Conservation (phyloP, 805 yeast genomes). For the Candida andamanensis region DNA sequence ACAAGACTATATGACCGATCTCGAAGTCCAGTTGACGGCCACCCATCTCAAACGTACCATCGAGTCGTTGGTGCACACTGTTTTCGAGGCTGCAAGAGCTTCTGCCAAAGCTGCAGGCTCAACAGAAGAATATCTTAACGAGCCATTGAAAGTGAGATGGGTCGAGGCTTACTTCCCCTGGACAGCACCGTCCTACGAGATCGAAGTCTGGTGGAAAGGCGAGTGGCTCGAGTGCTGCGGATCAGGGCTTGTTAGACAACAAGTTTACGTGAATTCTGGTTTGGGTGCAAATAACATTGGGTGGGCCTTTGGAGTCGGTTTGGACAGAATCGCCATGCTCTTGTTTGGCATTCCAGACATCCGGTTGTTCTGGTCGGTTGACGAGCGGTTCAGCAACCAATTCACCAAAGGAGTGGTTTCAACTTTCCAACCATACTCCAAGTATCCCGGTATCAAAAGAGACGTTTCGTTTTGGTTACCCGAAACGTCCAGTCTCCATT, state of each 20-base stretch:
- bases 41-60: conserved; percentile 80
- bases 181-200: conserved; percentile 98
- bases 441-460: conserved; percentile 79
- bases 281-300: conserved; percentile 59
- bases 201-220: conserved; percentile 98
- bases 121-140: conserved; percentile 51
- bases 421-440: conserved; percentile 82
- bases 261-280: conserved; percentile 71
- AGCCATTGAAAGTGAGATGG: conserved; percentile 88
- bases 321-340: conserved; percentile 94
- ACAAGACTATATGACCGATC: conserved; percentile 67
- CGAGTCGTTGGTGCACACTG: conserved; percentile 76
- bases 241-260: conserved; percentile 82
- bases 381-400: conserved; percentile 71
- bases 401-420: conserved; percentile 61
- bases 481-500: conserved; percentile 48
- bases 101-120: conserved; percentile 60
- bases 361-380: conserved; percentile 84
- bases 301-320: conserved; percentile 97
- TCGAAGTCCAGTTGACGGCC: conserved; percentile 64
- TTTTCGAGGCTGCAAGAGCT: conserved; percentile 66
- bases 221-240: conserved; percentile 98
- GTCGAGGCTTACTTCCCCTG: conserved; percentile 94
- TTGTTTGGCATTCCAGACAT: conserved; percentile 94
- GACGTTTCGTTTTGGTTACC: conserved; percentile 94